These are phyloP conservation scores for Backusella luteola DNA, from an alignment of 192 early-diverging fungal genomes.

Conservation along the genomic window DNA sequence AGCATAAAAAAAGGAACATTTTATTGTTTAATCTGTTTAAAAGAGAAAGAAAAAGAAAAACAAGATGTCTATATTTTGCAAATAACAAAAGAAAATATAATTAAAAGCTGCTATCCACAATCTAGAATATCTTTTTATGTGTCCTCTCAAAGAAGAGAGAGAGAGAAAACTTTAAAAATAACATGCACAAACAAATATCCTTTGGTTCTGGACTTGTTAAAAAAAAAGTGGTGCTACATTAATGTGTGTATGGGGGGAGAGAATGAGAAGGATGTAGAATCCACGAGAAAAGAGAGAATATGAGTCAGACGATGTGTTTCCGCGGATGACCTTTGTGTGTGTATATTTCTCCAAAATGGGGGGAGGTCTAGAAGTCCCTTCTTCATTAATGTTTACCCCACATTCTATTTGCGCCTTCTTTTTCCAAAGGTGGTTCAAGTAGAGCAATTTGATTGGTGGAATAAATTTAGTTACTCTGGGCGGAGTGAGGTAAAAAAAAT, in stretches of 20 bases:
- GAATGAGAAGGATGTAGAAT: not conserved
- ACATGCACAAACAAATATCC: not conserved
- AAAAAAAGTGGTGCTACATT: not conserved
- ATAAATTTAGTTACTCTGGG: not conserved
- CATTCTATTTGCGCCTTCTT: constrained; percentile 1
- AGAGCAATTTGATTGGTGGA: not conserved
- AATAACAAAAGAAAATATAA: too few relatives aligned
- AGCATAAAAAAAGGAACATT: too few relatives aligned
- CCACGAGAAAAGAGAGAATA: not conserved
- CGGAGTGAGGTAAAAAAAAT: not conserved
- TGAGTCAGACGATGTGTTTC: not conserved
- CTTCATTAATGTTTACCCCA: not conserved
- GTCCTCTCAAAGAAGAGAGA: not conserved
- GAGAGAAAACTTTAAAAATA: not conserved
- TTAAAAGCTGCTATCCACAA: too few relatives aligned
- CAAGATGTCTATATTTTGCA: too few relatives aligned
- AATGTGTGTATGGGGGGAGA: not conserved
- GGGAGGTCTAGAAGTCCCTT: not conserved
- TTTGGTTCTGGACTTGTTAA: not conserved
- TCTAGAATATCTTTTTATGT: too few relatives aligned
- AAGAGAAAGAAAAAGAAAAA: too few relatives aligned
- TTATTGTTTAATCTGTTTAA: too few relatives aligned
- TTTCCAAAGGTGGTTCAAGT: not conserved
- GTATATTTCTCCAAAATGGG: not conserved
- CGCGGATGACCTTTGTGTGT: not conserved